Evolutionary conservation across 805 yeast genomes (phyloP).

Genomic region (Zygoascus bituminiphila): DNA sequence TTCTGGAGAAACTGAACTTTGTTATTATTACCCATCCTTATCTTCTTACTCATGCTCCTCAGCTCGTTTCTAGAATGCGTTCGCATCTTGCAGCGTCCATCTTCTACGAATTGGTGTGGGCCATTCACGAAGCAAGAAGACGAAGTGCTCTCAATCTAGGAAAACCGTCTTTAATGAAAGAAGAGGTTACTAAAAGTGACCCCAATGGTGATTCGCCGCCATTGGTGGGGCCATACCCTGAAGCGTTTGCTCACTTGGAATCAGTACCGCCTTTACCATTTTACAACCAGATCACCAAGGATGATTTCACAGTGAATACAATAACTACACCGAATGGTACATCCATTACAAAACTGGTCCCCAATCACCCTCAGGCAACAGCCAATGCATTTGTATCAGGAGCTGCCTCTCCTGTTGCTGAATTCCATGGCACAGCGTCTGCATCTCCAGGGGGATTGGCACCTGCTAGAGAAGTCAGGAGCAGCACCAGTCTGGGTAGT

Average conservation of each 20-base stretch:
- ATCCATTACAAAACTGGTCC: conserved; percentile 79
- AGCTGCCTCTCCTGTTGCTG: background rate
- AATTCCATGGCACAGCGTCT: conserved; percentile 1
- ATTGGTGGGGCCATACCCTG: conserved; percentile 21
- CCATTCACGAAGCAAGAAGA: conserved; percentile 88
- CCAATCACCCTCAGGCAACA: conserved; percentile 33
- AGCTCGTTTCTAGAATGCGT: conserved; percentile 79
- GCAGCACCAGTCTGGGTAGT: background rate
- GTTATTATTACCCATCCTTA: conserved; percentile 85
- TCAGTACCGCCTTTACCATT: conserved; percentile 72
- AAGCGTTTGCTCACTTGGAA: conserved; percentile 21
- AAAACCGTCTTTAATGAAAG: conserved; percentile 9
- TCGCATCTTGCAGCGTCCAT: conserved; percentile 86
- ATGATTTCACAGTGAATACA: conserved; percentile 76
- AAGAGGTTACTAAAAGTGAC: conserved; percentile 3
- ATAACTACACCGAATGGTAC: conserved; percentile 91
- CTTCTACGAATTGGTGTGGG: conserved; percentile 88
- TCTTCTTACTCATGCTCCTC: conserved; percentile 59
- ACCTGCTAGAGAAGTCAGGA: background rate
- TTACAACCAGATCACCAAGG: conserved; percentile 82
- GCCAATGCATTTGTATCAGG: conserved; percentile 5
- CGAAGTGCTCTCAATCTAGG: conserved; percentile 29
- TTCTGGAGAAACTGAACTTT: conserved; percentile 78
- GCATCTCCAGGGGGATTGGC: background rate
- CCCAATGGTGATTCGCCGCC: conserved; percentile 15